A percentile compares a stretch with the other conserved stretches of the same genome.
phyloP scores from a whole-genome alignment of 345 rosid species.

The Rhodamnia rubescens region DNA sequence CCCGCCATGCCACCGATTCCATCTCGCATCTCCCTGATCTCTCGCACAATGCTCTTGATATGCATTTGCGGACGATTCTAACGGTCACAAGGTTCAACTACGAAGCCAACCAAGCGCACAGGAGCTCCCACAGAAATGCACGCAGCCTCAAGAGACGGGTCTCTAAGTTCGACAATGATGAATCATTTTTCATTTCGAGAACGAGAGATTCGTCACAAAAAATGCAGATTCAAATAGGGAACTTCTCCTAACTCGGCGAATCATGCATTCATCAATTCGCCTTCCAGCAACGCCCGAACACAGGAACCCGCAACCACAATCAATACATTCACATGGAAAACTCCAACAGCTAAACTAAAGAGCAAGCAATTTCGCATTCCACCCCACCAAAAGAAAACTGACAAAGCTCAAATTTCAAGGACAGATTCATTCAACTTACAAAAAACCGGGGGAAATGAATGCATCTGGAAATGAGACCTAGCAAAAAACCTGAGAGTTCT shows the following conservation, averaged over 20 bases:
- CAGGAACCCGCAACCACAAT: neutral
- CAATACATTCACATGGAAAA: neutral
- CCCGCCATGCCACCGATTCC: constrained; percentile 21
- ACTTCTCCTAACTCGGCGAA: neutral
- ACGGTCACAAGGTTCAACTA: neutral
- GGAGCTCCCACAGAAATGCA: neutral
- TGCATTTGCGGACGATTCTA: neutral
- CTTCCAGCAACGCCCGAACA: neutral
- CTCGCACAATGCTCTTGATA: constrained; percentile 1
- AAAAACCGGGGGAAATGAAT: neutral
- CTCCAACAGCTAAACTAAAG: neutral
- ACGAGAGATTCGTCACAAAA: neutral
- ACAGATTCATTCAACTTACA: neutral
- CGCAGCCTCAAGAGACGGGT: neutral
- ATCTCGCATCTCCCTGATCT: constrained; percentile 34
- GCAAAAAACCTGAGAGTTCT: neutral
- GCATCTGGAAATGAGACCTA: neutral
- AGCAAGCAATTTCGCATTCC: too few species aligned
- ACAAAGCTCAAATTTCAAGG: neutral
- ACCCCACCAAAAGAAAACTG: too few species aligned
- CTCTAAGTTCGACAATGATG: neutral
- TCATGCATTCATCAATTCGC: neutral
- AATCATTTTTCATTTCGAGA: neutral
- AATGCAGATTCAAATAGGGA: neutral
- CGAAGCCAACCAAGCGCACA: neutral